Evolutionary conservation across 768 basidiomycete species (phyloP), one percentile per base, ranked within the genome.

Genomic region (Termitomyces sp.): DNA sequence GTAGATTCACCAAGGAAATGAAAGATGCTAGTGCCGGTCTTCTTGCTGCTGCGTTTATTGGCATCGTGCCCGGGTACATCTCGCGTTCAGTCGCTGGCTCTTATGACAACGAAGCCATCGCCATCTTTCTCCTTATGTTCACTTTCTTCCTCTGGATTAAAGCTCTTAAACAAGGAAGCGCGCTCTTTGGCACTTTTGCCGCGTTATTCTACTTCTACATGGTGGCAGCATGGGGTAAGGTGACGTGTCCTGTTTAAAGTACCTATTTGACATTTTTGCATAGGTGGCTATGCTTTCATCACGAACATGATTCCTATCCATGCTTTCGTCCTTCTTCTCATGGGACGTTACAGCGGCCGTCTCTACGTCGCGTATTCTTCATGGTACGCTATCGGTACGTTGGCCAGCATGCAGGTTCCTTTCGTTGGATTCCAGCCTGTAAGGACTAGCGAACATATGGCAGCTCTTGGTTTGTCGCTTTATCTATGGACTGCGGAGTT

Each of bases 281-380:
- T 53, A 93, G 92, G 93, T 80, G 94, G 95, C 63, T 99, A 98
- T 74, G 97, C 91, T 0, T 99, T 99, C 82, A 99, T 99, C 72
- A 99, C 97, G 46, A 99, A 99, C 81, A 99, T 99, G 96, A 95
- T 98, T 59, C 97, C 97, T 37, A 77, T 99, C 2, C 97, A 99
- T 67, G 91, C 93, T 0, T 82, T 98, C n/a, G 88, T 92, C 36
- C 87, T 99, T 56, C 84, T 98, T 55, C 78, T 98, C 34, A 99
- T 98, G 97, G 95, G 95, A 20, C 87, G 97, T 48, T 99, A 86
- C 80, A 93, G 88, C 60, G 87, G 83, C 68, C 87, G 94, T 26
- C 83, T 99, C 49, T 99, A 99, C 72, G 87, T 95, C 13, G 92
- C 89, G 3, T 99, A 98, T 73, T 97, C 92, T 20, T 88, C 94